Evolutionary conservation across 257 asterid genomes (phyloP).

Genomic region (Solanum peruvianum): DNA sequence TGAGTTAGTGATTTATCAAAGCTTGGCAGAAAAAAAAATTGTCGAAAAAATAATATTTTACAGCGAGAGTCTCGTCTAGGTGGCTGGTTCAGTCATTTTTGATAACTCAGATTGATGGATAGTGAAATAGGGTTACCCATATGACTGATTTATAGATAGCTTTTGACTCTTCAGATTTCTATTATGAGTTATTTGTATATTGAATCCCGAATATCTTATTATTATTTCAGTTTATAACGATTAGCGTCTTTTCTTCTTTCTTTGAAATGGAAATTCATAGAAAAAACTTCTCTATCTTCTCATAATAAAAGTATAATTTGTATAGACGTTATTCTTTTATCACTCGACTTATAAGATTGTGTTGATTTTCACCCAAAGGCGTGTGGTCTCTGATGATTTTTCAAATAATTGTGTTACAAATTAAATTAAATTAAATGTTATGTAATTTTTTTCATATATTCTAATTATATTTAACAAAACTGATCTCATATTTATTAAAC

Average conservation of each 20-base stretch:
- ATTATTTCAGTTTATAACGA: neutral
- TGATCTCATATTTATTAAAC: rapidly evolving
- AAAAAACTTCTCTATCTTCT: neutral
- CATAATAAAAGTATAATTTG: neutral
- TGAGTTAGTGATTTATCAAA: too few relatives aligned
- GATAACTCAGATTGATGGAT: too few relatives aligned
- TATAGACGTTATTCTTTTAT: neutral
- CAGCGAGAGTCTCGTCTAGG: too few relatives aligned
- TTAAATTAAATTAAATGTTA: too few relatives aligned
- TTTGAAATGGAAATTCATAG: neutral
- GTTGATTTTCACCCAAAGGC: neutral
- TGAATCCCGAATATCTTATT: neutral
- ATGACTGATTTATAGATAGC: too few relatives aligned
- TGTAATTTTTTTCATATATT: neutral
- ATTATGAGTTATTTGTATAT: neutral
- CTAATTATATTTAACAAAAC: rapidly evolving
- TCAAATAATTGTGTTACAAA: too few relatives aligned
- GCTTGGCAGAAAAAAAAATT: too few relatives aligned
- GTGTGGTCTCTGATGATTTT: too few relatives aligned
- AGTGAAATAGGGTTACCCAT: too few relatives aligned
- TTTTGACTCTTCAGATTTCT: neutral
- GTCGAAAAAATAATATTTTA: too few relatives aligned
- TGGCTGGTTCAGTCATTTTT: too few relatives aligned
- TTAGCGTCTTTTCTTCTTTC: neutral
- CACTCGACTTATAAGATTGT: neutral